phyloP scores from a whole-genome alignment of 2,329 filamentous ascomycete species.

The Didymella segeticola region DNA sequence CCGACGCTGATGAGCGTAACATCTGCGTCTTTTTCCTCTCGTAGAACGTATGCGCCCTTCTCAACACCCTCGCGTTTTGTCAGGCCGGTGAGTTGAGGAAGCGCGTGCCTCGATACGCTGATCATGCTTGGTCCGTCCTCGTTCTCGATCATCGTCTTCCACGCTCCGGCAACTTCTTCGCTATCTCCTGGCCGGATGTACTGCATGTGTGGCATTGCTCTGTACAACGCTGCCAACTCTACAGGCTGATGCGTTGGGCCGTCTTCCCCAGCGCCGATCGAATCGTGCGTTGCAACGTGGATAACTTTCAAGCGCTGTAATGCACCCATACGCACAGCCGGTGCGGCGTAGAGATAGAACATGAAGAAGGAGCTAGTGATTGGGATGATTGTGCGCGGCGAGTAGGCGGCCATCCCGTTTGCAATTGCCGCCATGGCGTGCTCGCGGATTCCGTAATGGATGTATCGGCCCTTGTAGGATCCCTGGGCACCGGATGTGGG shows the following conservation, averaged over 20 bases:
- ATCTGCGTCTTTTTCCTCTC: constrained; percentile 51
- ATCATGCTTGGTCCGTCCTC: constrained; percentile 55
- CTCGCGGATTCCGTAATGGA: constrained; percentile 48
- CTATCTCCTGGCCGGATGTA: constrained; percentile 67
- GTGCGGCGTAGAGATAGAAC: constrained; percentile 67
- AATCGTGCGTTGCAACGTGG: constrained; percentile 68
- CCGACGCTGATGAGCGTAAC: constrained; percentile 57
- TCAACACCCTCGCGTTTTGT: constrained; percentile 51
- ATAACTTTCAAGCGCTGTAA: constrained; percentile 63
- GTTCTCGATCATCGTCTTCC: constrained; percentile 54
- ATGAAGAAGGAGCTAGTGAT: constrained; percentile 68
- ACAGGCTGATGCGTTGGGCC: constrained; percentile 70
- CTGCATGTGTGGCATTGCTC: constrained; percentile 67
- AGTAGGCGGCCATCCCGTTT: constrained; percentile 64
- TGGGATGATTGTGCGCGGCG: constrained; percentile 58
- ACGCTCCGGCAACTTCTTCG: constrained; percentile 65
- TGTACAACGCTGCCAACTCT: constrained; percentile 62
- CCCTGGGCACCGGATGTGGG: constrained; percentile 59
- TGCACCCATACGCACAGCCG: constrained; percentile 67
- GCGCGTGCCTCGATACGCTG: constrained; percentile 53
- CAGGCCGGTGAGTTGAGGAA: constrained; percentile 50
- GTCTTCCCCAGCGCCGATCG: constrained; percentile 61
- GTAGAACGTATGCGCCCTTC: constrained; percentile 57
- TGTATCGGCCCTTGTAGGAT: constrained; percentile 62
- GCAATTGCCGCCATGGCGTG: constrained; percentile 47